Conservation (phyloP, 177 flowering plant genomes). For the Vitis hybrid region DNA sequence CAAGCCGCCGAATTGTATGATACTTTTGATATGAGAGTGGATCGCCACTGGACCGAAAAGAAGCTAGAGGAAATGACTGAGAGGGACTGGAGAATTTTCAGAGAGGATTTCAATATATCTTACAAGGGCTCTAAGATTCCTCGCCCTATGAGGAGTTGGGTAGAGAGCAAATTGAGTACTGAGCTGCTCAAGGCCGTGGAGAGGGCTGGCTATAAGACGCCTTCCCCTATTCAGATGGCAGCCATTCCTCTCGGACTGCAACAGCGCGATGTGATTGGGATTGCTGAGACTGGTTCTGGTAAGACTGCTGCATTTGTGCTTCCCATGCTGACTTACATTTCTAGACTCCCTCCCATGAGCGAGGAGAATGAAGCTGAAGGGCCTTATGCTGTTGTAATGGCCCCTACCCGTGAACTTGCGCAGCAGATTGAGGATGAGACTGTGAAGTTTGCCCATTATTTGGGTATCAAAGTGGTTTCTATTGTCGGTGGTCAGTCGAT, state of each 20-base stretch:
- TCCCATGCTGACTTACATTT: slow-evolving; percentile 72
- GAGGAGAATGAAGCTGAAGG: slow-evolving; percentile 85
- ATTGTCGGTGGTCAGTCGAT: slow-evolving; percentile 87
- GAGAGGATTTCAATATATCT: slow-evolving; percentile 79
- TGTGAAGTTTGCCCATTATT: slow-evolving; percentile 63
- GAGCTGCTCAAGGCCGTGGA: slow-evolving; percentile 73
- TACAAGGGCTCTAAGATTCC: slow-evolving; percentile 83
- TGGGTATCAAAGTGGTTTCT: slow-evolving; percentile 74
- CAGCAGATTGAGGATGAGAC: slow-evolving; percentile 88
- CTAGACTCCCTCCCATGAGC: slow-evolving; percentile 66
- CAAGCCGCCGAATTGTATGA: slow-evolving; percentile 72
- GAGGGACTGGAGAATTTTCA: slow-evolving; percentile 86
- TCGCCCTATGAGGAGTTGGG: slow-evolving; percentile 77
- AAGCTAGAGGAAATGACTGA: slow-evolving; percentile 81
- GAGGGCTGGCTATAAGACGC: slow-evolving; percentile 62
- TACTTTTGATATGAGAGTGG: slow-evolving; percentile 72
- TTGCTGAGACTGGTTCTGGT: slow-evolving; percentile 87
- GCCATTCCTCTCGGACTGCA: slow-evolving; percentile 81
- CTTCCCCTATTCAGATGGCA: slow-evolving; percentile 85
- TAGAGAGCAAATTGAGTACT: slow-evolving; percentile 50
- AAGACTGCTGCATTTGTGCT: slow-evolving; percentile 86
- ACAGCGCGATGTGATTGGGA: slow-evolving; percentile 81
- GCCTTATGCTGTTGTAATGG: slow-evolving; percentile 82
- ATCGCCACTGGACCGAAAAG: slow-evolving; percentile 82
- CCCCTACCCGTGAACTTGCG: slow-evolving; percentile 80